These are phyloP conservation scores for Lanmaoa rubissima DNA, from an alignment of 768 basidiomycete genomes.

Conservation along the genomic window DNA sequence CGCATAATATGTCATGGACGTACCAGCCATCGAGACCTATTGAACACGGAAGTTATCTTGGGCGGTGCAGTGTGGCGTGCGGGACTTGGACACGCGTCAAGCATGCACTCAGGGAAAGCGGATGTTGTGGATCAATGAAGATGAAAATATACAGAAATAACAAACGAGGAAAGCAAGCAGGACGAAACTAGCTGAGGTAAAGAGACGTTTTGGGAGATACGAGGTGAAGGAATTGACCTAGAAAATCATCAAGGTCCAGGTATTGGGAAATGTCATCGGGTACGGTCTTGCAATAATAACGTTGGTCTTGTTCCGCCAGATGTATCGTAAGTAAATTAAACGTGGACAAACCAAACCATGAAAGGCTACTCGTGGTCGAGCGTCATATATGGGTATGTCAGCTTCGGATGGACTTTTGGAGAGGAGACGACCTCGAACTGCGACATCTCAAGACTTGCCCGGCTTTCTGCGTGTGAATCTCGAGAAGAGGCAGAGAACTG, in stretches of 20 bases:
- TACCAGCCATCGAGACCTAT: background rate
- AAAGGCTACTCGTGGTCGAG: constrained; percentile 42
- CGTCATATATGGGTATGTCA: constrained; percentile 58
- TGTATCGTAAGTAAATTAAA: constrained; percentile 18
- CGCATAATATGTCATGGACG: background rate
- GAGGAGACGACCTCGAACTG: constrained; percentile 66
- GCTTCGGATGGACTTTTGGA: constrained; percentile 41
- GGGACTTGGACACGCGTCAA: constrained; percentile 19
- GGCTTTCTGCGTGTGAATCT: constrained; percentile 33
- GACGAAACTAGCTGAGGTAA: constrained; percentile 17
- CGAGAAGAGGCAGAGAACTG: constrained; percentile 23
- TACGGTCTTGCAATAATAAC: constrained; percentile 16
- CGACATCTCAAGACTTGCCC: constrained; percentile 58
- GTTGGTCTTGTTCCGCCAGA: constrained; percentile 10
- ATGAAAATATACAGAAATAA: constrained; percentile 16
- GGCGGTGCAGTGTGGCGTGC: constrained; percentile 14
- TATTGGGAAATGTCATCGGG: constrained; percentile 8
- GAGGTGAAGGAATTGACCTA: constrained; percentile 6
- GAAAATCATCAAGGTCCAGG: constrained; percentile 4
- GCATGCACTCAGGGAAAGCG: constrained; percentile 17
- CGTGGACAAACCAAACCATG: constrained; percentile 14
- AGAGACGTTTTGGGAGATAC: constrained; percentile 8
- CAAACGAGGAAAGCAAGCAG: constrained; percentile 21
- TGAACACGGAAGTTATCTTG: constrained; percentile 11
- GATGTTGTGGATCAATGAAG: constrained; percentile 9